Conservation (phyloP, 2,329 filamentous ascomycete genomes). For the Penicillium thymicola region DNA sequence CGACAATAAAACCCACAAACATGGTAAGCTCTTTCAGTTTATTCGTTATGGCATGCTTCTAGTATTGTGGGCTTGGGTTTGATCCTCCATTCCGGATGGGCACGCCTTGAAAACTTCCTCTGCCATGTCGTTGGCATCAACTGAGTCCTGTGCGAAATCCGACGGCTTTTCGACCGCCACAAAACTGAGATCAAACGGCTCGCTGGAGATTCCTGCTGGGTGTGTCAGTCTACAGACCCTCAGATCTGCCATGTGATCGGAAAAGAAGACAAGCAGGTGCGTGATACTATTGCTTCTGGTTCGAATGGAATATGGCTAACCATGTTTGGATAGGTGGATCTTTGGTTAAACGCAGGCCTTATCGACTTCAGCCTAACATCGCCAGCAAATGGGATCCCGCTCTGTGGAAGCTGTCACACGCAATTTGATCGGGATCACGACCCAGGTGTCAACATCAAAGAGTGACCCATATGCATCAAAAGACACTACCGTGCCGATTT, state of each 20-base stretch:
- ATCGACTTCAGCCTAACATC: neutral
- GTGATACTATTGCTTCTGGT: neutral
- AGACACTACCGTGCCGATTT: no score
- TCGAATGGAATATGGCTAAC: neutral
- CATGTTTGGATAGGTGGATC: neutral
- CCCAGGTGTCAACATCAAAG: neutral
- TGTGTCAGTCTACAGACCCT: neutral
- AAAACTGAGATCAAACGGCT: neutral
- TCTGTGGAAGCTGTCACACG: neutral
- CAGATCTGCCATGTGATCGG: neutral
- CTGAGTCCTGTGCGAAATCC: neutral
- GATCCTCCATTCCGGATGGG: no score
- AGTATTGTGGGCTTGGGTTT: no score
- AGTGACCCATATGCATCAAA: no score
- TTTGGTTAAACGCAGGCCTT: neutral
- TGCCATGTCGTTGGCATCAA: neutral
- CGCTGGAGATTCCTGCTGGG: neutral
- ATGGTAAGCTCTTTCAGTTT: no score
- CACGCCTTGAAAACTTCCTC: neutral
- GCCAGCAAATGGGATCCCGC: neutral
- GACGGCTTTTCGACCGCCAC: neutral
- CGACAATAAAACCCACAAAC: no score
- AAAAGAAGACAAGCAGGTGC: neutral
- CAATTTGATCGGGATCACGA: neutral
- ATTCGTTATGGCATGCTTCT: no score